phyloP scores from a whole-genome alignment of 2,329 filamentous ascomycete species.

The Aspergillus amoenus region DNA sequence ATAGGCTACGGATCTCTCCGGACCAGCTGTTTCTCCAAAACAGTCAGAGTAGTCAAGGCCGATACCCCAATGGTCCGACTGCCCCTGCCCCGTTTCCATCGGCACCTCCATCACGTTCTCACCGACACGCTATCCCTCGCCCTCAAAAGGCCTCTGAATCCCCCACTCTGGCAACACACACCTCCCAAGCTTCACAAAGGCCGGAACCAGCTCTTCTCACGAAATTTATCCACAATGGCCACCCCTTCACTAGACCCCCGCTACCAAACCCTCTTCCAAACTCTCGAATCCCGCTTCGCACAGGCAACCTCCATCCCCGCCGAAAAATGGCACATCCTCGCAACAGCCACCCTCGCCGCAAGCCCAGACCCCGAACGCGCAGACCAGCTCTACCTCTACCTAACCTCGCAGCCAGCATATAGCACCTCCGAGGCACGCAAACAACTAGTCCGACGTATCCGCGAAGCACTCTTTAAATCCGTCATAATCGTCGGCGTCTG shows the following conservation, averaged over 20 bases:
- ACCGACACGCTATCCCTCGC: neutral
- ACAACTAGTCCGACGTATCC: constrained; percentile 38
- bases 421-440: constrained; percentile 30
- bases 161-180: neutral
- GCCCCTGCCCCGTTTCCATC: neutral
- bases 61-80: neutral
- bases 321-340: constrained; percentile 36
- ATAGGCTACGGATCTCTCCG: constrained; percentile 3
- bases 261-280: constrained; percentile 29
- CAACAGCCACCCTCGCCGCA: constrained; percentile 48
- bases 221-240: constrained; percentile 14
- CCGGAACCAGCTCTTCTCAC: constrained; percentile 9
- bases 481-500: constrained; percentile 60
- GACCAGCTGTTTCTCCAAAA: neutral
- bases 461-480: constrained; percentile 62
- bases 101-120: neutral
- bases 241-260: constrained; percentile 25
- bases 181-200: neutral
- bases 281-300: constrained; percentile 30
- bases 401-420: constrained; percentile 52
- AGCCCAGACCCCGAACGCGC: constrained; percentile 53
- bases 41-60: neutral
- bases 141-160: neutral
- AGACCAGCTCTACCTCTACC: constrained; percentile 56
- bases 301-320: constrained; percentile 21